Evolutionary conservation across 495 filamentous ascomycete species (phyloP), one percentile per base, ranked within the genome.

Genomic region (Penicillium pancosmium): DNA sequence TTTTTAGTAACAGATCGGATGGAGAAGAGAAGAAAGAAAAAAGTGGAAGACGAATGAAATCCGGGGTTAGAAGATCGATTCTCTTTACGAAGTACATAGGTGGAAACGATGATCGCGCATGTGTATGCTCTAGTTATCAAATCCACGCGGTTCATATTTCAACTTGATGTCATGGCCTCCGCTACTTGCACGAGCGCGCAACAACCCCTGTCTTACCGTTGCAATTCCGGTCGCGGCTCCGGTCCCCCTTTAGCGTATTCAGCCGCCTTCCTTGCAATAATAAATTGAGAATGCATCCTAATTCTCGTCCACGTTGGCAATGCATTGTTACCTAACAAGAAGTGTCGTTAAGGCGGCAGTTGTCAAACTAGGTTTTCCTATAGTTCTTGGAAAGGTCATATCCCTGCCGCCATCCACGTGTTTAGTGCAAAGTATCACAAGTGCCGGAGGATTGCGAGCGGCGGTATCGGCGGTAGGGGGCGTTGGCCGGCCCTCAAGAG

Each of bases 321-420:
- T 19, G 11, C 9, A 48, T 21, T 25, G 12, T 48, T 48, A 48
- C 46, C 46, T 48, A 48, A 48, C 46, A 10, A 48, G 5, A 48
- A 48, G 23, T 19, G 11, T 48, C 21, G 10, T 13, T 12, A 15
- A 23, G 18, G 9, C 46, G 46, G 23, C 46, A 48, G 46, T 48
- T 48, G 46, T 48, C 46, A 27, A 48, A 48, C 46, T 48, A 48
- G 21, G 46, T 48, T 48, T 48, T 7, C 23, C 11, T 15, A 48
- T 48, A 48, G 46, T 48, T 48, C 19, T 48, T 48, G 46, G 46
- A 48, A 48, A 23, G 46, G 46, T 23, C 46, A 48, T 25, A 48
- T 48, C 46, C 46, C 46, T 48, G 46, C 46, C 46, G 46, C 46
- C 46, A 48, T 48, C 19, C 46, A 48, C 46, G 46, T 48, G 46